Conservation (phyloP, 2,329 filamentous ascomycete species). For the Pseudocercospora cruenta region DNA sequence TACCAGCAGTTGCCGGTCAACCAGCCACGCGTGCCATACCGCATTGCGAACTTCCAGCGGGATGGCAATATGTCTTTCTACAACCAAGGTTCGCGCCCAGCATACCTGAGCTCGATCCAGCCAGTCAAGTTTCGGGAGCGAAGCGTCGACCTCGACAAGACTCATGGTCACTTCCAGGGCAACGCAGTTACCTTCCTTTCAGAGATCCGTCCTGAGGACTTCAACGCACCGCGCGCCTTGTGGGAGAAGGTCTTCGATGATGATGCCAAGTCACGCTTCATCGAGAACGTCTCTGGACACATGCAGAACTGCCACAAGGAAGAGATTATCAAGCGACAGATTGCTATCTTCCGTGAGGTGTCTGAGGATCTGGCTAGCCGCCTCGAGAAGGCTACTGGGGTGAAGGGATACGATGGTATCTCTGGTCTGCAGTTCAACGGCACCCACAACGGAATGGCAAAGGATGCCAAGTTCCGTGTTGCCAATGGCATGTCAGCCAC, state of each 20-base stretch:
- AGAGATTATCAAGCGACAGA: constrained; percentile 67
- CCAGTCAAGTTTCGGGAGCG: constrained; percentile 55
- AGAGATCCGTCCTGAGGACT: constrained; percentile 58
- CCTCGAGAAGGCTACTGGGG: constrained; percentile 65
- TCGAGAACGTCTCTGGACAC: constrained; percentile 64
- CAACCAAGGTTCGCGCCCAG: constrained; percentile 65
- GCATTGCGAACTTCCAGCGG: constrained; percentile 68
- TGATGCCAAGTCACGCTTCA: constrained; percentile 60
- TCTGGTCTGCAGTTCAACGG: constrained; percentile 61
- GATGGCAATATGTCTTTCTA: constrained; percentile 71
- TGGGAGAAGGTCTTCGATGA: constrained; percentile 67
- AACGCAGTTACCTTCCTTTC: constrained; percentile 56
- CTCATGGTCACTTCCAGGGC: constrained; percentile 55
- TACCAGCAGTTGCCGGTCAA: constrained; percentile 63
- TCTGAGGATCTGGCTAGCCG: constrained; percentile 60
- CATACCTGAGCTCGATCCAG: constrained; percentile 59
- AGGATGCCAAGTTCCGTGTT: constrained; percentile 48
- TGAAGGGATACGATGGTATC: constrained; percentile 64
- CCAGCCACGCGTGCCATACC: constrained; percentile 59
- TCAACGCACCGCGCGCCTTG: constrained; percentile 59
- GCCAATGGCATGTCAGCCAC: constrained; percentile 55
- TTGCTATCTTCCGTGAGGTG: constrained; percentile 67
- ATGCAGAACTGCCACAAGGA: constrained; percentile 62
- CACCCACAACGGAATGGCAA: constrained; percentile 64
- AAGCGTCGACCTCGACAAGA: constrained; percentile 52